phyloP scores from a whole-genome alignment of 106 monocot genomes.

The Apostasia shenzhenica region DNA sequence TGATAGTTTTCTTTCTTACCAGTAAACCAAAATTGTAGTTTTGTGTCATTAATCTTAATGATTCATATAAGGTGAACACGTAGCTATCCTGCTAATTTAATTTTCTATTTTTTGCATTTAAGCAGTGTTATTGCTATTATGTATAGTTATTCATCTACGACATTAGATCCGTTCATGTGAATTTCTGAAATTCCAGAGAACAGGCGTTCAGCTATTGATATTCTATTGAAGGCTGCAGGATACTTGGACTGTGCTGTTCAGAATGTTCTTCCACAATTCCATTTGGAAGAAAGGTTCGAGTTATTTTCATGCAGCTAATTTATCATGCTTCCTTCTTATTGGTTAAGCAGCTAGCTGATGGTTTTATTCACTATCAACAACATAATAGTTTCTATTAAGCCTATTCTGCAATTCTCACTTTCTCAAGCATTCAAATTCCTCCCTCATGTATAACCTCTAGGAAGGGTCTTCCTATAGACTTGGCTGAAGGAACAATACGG shows the following conservation, averaged over 20 bases:
- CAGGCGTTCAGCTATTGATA: conserved; percentile 48
- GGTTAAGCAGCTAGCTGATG: neutral
- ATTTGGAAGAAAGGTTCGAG: conserved; percentile 41
- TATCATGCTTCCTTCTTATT: neutral
- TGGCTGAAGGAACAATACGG: conserved; percentile 56
- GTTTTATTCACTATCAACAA: conserved; percentile 6
- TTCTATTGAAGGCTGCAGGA: conserved; percentile 72
- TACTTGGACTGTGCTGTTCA: conserved; percentile 63
- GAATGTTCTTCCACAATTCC: conserved; percentile 51
- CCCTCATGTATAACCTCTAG: conserved; percentile 23
- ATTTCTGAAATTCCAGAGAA: conserved; percentile 37
- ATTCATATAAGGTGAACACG: too few species aligned
- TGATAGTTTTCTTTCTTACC: too few species aligned
- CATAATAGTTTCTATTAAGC: neutral
- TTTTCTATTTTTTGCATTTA: too few species aligned
- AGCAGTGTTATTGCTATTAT: too few species aligned
- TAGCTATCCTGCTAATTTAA: too few species aligned
- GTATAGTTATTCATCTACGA: too few species aligned
- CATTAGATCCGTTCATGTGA: neutral
- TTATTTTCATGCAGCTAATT: conserved; percentile 2
- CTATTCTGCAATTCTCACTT: neutral
- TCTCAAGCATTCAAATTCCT: neutral
- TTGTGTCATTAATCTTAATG: too few species aligned
- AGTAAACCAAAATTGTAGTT: too few species aligned
- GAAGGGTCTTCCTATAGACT: conserved; percentile 62